Base-by-base conservation (phyloP, 768 basidiomycete species). In the Kwoniella sp. region DNA sequence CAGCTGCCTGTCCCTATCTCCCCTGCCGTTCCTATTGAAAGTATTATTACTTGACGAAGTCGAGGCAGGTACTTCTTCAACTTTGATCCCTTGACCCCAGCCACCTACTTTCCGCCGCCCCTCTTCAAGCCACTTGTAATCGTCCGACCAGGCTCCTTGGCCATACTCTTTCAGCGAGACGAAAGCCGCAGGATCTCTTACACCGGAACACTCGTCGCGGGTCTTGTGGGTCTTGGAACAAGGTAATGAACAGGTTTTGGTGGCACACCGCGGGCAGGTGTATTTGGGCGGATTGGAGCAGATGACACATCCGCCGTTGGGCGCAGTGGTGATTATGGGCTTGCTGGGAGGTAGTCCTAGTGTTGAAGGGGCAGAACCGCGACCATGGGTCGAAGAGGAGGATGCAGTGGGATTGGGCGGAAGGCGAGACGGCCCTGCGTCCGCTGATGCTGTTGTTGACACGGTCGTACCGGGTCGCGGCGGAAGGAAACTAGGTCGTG, bases 121-220 rank as follows among this genome's bases (percentile, higher is more conserved):
- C 20, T 92, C 90, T 81, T 96, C 93, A 69, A 96, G 83, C 77
- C 88, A 93, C 47, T 84, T 84, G 78, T 93, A 96, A 81, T 96
- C 93, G 71, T 88, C 86, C 88, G 92, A 90, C 88, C 95, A 89
- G 28, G 86, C 85, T 9, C 91, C 91, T 86, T 90, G 92, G 4
- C 86, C 86, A 74, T 92, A 95, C 71, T 87, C 76, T 71, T 91
- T 92, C 87, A 93, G 89, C 13, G 89, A 86, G 31, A 77, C 69
- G 50, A 61, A 79, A 2, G 47, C 60, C 5, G 71, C 67, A 34
- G 77, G 75, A 65, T 77, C 73, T 20, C 79, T 45, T 26, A 68
- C 26, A 1, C 79, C 79, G 2, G 62, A 41, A 52, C 79, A 80
- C 22, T 29, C 56, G 26, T 71, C 72, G n/a, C 34, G 26, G 2